Base-by-base conservation (phyloP, 768 basidiomycete genomes). In the Peribolospora kevripleyi region DNA sequence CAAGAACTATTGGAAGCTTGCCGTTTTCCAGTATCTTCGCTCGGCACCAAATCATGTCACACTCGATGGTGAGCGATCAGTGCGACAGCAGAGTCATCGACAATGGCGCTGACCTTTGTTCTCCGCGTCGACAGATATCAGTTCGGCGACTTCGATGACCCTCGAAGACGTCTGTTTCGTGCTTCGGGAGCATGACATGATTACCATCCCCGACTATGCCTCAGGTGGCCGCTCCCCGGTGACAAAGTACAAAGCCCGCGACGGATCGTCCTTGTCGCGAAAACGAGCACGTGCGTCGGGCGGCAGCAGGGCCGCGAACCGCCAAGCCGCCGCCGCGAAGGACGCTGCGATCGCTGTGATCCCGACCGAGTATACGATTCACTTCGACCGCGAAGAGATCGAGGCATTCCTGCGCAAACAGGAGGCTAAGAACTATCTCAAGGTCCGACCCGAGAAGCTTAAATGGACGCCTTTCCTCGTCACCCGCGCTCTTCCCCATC, bases 381-480 rank as follows among this genome's bases (percentile, higher is more conserved):
- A 67, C 41, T 88, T 82, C 75, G 78, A 90, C 59, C 74, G 69
- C 6, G 74, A 73, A 9, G 73, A 72, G 60, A 81, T 91, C 51
- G 69, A 73, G 14, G 71, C 71, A 55, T 82, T 81, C 65, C 58
- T 93, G 54, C 69, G 68, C 46, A 73, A 72, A 54, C 83, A 84
- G 78, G 79, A 81, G 58, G 68, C 42, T 47, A 93, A 88, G 68
- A 82, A 81, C 4, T 82, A 86, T 61, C 63, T 87, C 57, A 75
- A 68, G 49, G 62, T 73, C 55, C 76, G 75, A 60, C 80, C 87
- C 1, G 86, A 91, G 63, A 78, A 78, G 66, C 73, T 97, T 58
- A 87, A 85, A 64, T 98, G 91, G 84, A 90, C 80, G 58, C 91
- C 91, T 38, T 97, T 91, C 68, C 69, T 93, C 45, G 67, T 86